Percentiles rank a stretch among this genome's conserved stretches.
These are phyloP conservation scores for Coprinopsis strossmayeri DNA, from an alignment of 768 basidiomycete species.

Conservation along the genomic window DNA sequence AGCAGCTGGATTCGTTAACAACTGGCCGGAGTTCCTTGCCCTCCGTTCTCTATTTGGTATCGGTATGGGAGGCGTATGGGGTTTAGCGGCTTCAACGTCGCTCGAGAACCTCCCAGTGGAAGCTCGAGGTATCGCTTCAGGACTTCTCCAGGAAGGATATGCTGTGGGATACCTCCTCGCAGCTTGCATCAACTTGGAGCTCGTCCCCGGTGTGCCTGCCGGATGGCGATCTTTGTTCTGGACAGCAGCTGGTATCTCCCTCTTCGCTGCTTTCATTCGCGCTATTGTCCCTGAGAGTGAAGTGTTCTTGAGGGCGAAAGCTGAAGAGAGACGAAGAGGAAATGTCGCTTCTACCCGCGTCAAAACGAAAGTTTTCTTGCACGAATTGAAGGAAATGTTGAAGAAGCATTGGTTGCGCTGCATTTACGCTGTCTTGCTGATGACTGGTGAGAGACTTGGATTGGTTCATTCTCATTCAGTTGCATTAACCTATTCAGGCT, in stretches of 20 bases:
- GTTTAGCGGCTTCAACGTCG: slow-evolving; percentile 71
- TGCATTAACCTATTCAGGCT: slow-evolving; percentile 31
- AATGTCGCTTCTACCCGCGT: slow-evolving; percentile 32
- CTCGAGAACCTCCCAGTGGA: slow-evolving; percentile 88
- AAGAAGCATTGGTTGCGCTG: slow-evolving; percentile 77
- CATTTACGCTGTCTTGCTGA: slow-evolving; percentile 78
- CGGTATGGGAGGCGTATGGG: slow-evolving; percentile 90
- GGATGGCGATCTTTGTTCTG: slow-evolving; percentile 82
- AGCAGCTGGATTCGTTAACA: slow-evolving; percentile 74
- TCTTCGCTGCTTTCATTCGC: slow-evolving; percentile 64
- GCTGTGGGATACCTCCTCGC: slow-evolving; percentile 81
- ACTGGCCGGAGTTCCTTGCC: slow-evolving; percentile 73
- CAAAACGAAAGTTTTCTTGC: slow-evolving; percentile 68
- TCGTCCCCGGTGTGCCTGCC: slow-evolving; percentile 38
- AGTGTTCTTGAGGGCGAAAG: slow-evolving; percentile 61
- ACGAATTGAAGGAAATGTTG: slow-evolving; percentile 70
- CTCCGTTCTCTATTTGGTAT: slow-evolving; percentile 81
- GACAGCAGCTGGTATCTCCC: slow-evolving; percentile 62
- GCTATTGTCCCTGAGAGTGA: slow-evolving; percentile 71
- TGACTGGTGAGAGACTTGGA: slow-evolving; percentile 43
- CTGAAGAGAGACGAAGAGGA: slow-evolving; percentile 50
- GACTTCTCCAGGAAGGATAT: slow-evolving; percentile 86
- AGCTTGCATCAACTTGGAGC: slow-evolving; percentile 70
- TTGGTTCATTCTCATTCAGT: neutral
- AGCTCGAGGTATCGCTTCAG: slow-evolving; percentile 78